Percentiles rank a stretch among this genome's conserved stretches.
Evolutionary conservation across 768 basidiomycete genomes (phyloP).

Genomic region (Fomitopsis pulvina): DNA sequence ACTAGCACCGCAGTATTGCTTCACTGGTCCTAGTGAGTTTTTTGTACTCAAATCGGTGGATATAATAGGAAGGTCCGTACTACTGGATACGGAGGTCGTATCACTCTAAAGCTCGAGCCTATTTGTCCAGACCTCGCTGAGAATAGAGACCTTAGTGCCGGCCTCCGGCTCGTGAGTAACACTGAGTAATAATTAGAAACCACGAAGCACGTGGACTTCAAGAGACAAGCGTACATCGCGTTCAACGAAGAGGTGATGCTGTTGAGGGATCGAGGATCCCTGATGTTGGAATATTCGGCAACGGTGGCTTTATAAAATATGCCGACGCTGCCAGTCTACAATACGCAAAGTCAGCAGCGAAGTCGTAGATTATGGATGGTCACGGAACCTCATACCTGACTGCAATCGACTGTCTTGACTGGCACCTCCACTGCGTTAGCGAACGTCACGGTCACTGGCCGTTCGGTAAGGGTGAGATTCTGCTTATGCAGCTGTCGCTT

Average conservation of each 20-base stretch:
- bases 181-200: neutral
- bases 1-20: no score
- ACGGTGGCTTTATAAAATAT: constrained; percentile 19
- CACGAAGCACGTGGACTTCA: no score
- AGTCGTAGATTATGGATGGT: no score
- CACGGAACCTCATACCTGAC: neutral
- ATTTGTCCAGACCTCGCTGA: neutral
- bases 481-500: constrained; percentile 27
- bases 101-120: neutral
- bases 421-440: constrained; percentile 25
- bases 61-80: no score
- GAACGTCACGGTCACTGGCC: constrained; percentile 25
- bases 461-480: constrained; percentile 14
- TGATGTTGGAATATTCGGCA: constrained; percentile 13
- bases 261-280: constrained; percentile 16
- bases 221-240: constrained; percentile 16
- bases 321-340: constrained; percentile 20
- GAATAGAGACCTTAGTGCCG: neutral
- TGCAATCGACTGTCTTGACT: constrained; percentile 7
- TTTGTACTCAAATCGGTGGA: no score
- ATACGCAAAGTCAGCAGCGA: neutral
- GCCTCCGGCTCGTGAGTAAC: neutral
- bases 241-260: constrained; percentile 21
- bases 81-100: neutral
- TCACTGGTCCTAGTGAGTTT: no score